Evolutionary conservation across 2,329 filamentous ascomycete species (phyloP).

Genomic region (Aureobasidium namibiae): DNA sequence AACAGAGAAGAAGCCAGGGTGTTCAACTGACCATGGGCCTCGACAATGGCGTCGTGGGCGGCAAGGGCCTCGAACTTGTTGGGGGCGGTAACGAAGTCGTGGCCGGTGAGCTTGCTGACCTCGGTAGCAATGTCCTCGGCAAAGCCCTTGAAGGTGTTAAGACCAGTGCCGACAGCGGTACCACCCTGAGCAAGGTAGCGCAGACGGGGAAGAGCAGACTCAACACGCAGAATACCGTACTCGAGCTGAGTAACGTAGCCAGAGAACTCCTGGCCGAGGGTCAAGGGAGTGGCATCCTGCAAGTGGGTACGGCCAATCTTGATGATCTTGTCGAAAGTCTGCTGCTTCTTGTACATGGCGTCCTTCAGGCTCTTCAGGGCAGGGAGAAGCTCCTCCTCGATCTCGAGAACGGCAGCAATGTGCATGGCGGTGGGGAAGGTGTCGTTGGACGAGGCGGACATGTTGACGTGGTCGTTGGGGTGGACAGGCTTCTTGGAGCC

Average conservation of each 20-base stretch:
- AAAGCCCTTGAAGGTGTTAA: conserved; percentile 96
- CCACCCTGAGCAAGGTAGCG: conserved; percentile 87
- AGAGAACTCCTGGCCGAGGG: conserved; percentile 93
- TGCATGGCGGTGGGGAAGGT: conserved; percentile 99
- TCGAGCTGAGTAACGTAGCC: conserved; percentile 94
- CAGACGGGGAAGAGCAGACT: conserved; percentile 74
- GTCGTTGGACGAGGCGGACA: conserved; percentile 97
- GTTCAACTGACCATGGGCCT: conserved; percentile 89
- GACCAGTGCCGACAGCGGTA: conserved; percentile 91
- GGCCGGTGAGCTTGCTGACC: conserved; percentile 86
- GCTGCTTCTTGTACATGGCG: conserved; percentile 79
- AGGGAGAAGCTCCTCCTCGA: conserved; percentile 78
- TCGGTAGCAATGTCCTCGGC: conserved; percentile 87
- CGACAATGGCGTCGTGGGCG: conserved; percentile 90
- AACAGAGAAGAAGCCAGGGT: conserved; percentile 83
- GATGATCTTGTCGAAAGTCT: conserved; percentile 89
- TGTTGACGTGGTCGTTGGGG: conserved; percentile 99
- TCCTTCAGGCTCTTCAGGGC: conserved; percentile 72
- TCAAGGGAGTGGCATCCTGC: conserved; percentile 93
- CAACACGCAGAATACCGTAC: conserved; percentile 77
- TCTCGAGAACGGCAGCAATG: conserved; percentile 90
- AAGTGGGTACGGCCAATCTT: conserved; percentile 98
- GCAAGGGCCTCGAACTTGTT: conserved; percentile 99
- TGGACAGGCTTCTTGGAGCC: conserved; percentile 97
- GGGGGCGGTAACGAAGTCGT: conserved; percentile 87